Evolutionary conservation across 345 rosid genomes (phyloP).

Genomic region (Lepidium africanum): DNA sequence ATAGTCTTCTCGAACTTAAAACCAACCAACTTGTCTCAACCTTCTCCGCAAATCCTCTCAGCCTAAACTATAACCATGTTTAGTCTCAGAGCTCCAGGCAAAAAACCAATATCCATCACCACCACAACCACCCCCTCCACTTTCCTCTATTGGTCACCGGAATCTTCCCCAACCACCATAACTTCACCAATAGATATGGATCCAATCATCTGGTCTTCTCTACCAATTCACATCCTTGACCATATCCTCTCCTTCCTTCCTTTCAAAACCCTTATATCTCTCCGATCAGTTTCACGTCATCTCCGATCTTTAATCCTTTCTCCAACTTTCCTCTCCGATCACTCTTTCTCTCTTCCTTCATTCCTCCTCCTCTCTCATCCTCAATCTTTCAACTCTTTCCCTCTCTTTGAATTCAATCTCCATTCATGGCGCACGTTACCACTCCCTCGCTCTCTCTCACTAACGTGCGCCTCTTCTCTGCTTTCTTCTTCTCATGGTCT

Average conservation of each 20-base stretch:
- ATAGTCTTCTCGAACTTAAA: not conserved
- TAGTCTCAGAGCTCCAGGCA: constrained; percentile 14
- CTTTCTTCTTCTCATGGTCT: constrained; percentile 67
- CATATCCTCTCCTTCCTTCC: constrained; percentile 53
- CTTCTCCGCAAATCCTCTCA: not conserved
- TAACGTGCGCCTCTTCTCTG: constrained; percentile 23
- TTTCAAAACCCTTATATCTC: constrained; percentile 41
- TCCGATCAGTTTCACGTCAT: constrained; percentile 61
- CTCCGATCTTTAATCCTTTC: constrained; percentile 42
- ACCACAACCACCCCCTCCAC: constrained; percentile 14
- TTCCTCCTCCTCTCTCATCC: constrained; percentile 79
- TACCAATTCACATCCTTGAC: constrained; percentile 67
- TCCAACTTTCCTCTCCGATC: constrained; percentile 18
- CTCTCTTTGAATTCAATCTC: constrained; percentile 48
- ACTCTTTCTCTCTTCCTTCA: constrained; percentile 37
- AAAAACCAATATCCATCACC: constrained; percentile 19
- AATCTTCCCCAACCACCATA: constrained; percentile 2
- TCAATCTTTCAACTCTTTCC: constrained; percentile 39
- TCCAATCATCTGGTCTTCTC: constrained; percentile 64
- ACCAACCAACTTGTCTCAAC: not conserved
- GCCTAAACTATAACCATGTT: not conserved
- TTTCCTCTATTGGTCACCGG: constrained; percentile 29
- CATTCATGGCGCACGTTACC: constrained; percentile 51
- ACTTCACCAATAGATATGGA: constrained; percentile 44
- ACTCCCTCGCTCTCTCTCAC: constrained; percentile 32